Percentiles rank a stretch among this genome's conserved stretches.
These are phyloP conservation scores for Beauveria pseudobassiana DNA, from an alignment of 2,329 filamentous ascomycete genomes.

Conservation along the genomic window DNA sequence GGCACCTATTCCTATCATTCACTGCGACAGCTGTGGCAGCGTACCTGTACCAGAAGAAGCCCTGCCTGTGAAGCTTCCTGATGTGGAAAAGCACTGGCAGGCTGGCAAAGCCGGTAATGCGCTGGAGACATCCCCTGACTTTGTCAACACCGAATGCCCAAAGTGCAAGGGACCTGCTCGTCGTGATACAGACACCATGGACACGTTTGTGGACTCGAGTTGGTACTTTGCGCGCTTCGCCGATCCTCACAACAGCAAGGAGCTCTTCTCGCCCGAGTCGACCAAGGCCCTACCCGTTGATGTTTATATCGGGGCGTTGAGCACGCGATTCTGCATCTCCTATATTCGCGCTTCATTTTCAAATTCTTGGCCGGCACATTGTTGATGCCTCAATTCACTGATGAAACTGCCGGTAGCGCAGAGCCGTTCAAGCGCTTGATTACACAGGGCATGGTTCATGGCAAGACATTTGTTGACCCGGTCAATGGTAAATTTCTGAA, in stretches of 20 bases:
- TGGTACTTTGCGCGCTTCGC: constrained; percentile 86
- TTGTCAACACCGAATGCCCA: constrained; percentile 70
- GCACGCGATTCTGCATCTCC: constrained; percentile 81
- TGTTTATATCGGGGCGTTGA: constrained; percentile 87
- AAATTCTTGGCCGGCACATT: constrained; percentile 65
- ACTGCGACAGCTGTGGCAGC: constrained; percentile 68
- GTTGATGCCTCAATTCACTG: constrained; percentile 34
- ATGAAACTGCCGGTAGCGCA: constrained; percentile 30
- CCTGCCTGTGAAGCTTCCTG: constrained; percentile 68
- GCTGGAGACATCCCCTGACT: constrained; percentile 62
- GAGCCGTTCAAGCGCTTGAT: constrained; percentile 81
- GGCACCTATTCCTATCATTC: constrained; percentile 79
- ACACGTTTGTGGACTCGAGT: constrained; percentile 91
- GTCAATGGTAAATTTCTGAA: constrained; percentile 68
- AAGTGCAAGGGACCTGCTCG: constrained; percentile 62
- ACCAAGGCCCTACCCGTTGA: constrained; percentile 66
- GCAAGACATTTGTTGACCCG: constrained; percentile 73
- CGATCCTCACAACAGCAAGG: constrained; percentile 57
- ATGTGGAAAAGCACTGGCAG: constrained; percentile 60
- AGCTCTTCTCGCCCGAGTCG: constrained; percentile 54
- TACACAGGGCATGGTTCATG: constrained; percentile 90
- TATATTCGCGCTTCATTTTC: constrained; percentile 85
- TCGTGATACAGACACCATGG: constrained; percentile 90
- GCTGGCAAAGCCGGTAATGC: constrained; percentile 68
- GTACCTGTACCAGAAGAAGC: constrained; percentile 71